Evolutionary conservation across 805 yeast genomes (phyloP), one percentile per base, ranked within the genome.

Genomic region (Saturnispora serradocipensis): DNA sequence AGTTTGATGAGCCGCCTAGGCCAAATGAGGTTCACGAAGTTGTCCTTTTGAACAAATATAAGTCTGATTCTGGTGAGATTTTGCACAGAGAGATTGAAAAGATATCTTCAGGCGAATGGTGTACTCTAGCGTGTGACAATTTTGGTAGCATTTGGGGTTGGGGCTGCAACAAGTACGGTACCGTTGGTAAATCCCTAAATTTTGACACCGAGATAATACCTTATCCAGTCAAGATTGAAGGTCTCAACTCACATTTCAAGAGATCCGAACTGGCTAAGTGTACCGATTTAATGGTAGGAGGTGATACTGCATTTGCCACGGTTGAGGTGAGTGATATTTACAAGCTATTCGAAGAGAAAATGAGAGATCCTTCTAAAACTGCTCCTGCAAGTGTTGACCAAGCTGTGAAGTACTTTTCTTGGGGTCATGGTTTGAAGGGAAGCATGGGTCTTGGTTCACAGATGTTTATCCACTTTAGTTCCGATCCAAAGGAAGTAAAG

Each of bases 351-450:
- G 69, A 69, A 52, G 62, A 66, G 43, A 58, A 64, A 2, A 27
- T 66, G 15, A 60, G 55, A 50, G 51, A 54, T 2, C 44, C 49
- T 3, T 53, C 58, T 13, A 45, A 45, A 25, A 59, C 55, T 50
- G 51, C 52, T 2, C 45, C 46, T 5, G 53, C 56, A 9, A 45
- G 42, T 3, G 44, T 43, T 43, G 47, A 48, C 39, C 70, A 27
- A 48, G 56, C 49, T 49, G 58, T 60, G 20, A 55, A 59, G 25
- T 68, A 70, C 46, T 72, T 84, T 56, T 74, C 88, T 3, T 83
- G 89, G 71, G 99, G 99, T 20, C 81, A 82, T 60, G 96, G 97
- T 5, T 64, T 84, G 49, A 76, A 78, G 59, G 99, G 98, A 16
- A 95, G 88, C 67, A 72, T 89, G 51, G 99, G 97, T 24, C 77